Evolutionary conservation across 805 yeast genomes (phyloP), one percentile per base, ranked within the genome.

Genomic region (Metschnikowia aberdeeniae): DNA sequence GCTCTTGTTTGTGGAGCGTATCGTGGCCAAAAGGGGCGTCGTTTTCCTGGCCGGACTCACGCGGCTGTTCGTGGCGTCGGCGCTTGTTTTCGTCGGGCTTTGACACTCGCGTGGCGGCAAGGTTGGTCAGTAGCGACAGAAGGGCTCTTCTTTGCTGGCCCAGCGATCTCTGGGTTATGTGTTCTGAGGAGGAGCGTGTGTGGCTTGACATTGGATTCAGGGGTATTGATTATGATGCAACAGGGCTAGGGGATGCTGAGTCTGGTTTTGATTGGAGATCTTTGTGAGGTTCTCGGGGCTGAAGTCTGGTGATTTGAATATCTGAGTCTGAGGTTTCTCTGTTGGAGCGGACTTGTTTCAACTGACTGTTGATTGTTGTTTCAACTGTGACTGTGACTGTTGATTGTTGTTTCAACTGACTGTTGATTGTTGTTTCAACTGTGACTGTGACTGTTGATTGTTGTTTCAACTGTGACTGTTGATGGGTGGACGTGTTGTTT

Each of bases 41-140:
- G 27, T 53, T 53, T 34, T 53, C 57, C 32, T 51, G 53, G 38
- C 55, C 57, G 10, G 45, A 22, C 29, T 53, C 57, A n/a, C 54
- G 45, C 2, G 44, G 28, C 19, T 30, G 42, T 4, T 50, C 56
- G 20, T 47, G 51, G 22, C 57, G 52, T 14, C 54, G 46, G 36
- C 56, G 55, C 27, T 48, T 42, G 27, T 38, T 47, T 13, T 51
- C 55, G 19, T 53, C 57, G 28, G 52, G 52, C 24, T 52, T 53
- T n/a, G 49, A 42, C 13, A 52, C 53, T 5, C 55, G 52, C 4
- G 55, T 41, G 14, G 49, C 46, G n/a, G 53, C 56, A 4, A 52
- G 38, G 29, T 54, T 54, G 6, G 57, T 54, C 40, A 52, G 43
- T 19, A 54, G 43, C 6, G 45, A 44, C n/a, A 48, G 40, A 9